Base-by-base conservation (phyloP, 2,329 filamentous ascomycete genomes). In the Elsinoe perseae region DNA sequence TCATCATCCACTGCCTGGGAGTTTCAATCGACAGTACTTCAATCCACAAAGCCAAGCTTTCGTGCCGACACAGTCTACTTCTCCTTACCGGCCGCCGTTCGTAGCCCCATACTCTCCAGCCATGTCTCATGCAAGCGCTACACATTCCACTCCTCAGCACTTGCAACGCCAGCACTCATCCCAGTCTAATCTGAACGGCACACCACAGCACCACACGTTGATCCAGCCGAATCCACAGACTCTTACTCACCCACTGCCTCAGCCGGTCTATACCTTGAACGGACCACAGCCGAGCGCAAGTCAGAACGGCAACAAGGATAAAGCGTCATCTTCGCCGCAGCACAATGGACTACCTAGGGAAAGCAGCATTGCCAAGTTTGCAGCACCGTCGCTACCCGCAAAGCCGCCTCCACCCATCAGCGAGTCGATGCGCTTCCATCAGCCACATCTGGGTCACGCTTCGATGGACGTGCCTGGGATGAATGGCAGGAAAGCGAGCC, bases 11-110 rank as follows among this genome's bases (percentile, higher is more conserved):
- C 83, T 95, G 57, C 88, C 89, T 12, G 89, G 89, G 32, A 93
- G 86, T 71, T 95, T 82, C 67, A 89, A 87, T 66, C 80, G 90
- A 57, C 88, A 89, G 64, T 83, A 86, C 10, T 96, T 97, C 74
- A 96, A 96, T 67, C 92, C 91, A 0, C 91, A 95, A 73, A 96
- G 88, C 14, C 88, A 95, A 66, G 87, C 91, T 0, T 96, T 97
- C 70, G 82, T 95, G 21, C 92, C 92, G 1, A 78, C 54, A 28
- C 40, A 30, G 30, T 28, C 7, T 14, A 16, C 16, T 5, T 40
- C 27, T 14, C 21, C 57, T 16, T 42, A 54, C n/a, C 57, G 54
- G 3, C 43, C 16, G 8, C 20, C 28, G n/a, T 50, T n/a, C 30
- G 9, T 28, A 16, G 18, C 57, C 14, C n/a, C 53, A 38, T 50